These are phyloP conservation scores for Coelastrella sp. DNA, from an alignment of 139 green algal species.

Conservation along the genomic window DNA sequence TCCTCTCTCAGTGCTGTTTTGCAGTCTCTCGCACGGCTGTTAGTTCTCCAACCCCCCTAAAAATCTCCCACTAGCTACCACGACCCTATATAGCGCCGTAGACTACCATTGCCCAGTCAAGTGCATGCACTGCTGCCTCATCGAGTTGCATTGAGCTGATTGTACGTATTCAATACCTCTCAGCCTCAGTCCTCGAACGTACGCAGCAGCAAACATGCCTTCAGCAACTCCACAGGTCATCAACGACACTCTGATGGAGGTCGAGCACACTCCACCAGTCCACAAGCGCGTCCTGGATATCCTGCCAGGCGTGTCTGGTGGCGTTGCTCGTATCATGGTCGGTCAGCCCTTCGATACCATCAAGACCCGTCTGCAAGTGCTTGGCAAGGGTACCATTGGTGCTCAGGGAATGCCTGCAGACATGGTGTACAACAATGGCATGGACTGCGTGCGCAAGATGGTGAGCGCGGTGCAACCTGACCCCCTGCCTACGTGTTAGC, in stretches of 20 bases:
- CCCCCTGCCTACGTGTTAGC: no score
- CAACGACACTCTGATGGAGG: constrained; percentile 40
- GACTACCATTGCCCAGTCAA: neutral
- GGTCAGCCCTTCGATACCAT: constrained; percentile 61
- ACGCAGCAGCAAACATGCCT: constrained; percentile 13
- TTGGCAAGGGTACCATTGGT: constrained; percentile 54
- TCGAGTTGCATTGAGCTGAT: neutral
- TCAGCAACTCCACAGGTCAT: neutral
- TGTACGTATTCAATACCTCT: neutral
- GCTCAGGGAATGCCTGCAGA: constrained; percentile 48
- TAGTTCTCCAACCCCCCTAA: constrained; percentile 6
- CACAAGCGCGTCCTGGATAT: constrained; percentile 61
- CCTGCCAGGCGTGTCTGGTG: constrained; percentile 53
- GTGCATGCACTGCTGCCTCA: neutral
- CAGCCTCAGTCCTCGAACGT: neutral
- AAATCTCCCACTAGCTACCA: neutral
- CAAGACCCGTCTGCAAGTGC: constrained; percentile 57
- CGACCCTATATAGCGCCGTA: neutral
- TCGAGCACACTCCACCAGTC: constrained; percentile 55
- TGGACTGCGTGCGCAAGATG: constrained; percentile 63
- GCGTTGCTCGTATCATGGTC: constrained; percentile 60
- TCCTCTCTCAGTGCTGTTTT: no score
- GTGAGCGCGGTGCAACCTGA: neutral
- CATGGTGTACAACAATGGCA: constrained; percentile 54
- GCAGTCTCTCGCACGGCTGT: neutral